phyloP scores from a whole-genome alignment of 192 early-diverging fungal genomes.

The Spizellomyces sp. region DNA sequence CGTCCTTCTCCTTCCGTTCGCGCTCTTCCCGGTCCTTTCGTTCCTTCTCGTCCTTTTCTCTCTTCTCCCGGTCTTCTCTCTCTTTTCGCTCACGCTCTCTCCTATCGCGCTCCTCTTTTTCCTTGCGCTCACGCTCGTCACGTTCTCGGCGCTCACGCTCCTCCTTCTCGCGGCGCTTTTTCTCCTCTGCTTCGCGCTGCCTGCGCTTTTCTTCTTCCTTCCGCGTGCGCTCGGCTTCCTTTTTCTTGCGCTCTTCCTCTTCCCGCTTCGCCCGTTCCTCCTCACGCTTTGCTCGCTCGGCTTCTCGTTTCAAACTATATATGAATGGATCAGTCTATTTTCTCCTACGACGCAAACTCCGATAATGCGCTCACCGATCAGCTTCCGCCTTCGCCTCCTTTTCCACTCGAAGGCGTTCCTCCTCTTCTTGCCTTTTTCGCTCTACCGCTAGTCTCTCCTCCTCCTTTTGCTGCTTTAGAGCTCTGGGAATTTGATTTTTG shows the following conservation, averaged over 20 bases:
- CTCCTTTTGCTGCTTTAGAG: conserved; percentile 71
- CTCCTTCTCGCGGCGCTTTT: conserved; percentile 39
- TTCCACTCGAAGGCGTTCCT: conserved; percentile 43
- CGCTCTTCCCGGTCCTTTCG: conserved; percentile 48
- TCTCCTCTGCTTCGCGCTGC: conserved; percentile 44
- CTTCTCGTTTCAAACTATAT: conserved; percentile 50
- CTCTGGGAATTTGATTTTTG: conserved; percentile 39
- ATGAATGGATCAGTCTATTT: no score
- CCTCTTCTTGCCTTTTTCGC: conserved; percentile 37
- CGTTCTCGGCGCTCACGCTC: conserved; percentile 44
- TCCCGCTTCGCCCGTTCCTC: conserved; percentile 33
- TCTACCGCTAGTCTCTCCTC: conserved; percentile 64
- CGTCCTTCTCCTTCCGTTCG: conserved; percentile 9
- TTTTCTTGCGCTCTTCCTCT: conserved; percentile 53
- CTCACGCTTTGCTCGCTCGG: conserved; percentile 41
- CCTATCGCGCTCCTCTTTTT: conserved; percentile 53
- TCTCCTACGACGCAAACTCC: no score
- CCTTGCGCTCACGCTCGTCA: conserved; percentile 58
- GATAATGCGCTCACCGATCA: conserved; percentile 29
- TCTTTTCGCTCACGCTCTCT: conserved; percentile 58
- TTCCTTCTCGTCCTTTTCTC: conserved; percentile 33
- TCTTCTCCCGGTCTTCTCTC: conserved; percentile 37
- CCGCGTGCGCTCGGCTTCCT: conserved; percentile 56
- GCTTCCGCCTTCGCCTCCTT: conserved; percentile 43
- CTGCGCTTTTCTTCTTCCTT: conserved; percentile 66